phyloP scores from a whole-genome alignment of 805 yeast species.

The Starmerella floricola region DNA sequence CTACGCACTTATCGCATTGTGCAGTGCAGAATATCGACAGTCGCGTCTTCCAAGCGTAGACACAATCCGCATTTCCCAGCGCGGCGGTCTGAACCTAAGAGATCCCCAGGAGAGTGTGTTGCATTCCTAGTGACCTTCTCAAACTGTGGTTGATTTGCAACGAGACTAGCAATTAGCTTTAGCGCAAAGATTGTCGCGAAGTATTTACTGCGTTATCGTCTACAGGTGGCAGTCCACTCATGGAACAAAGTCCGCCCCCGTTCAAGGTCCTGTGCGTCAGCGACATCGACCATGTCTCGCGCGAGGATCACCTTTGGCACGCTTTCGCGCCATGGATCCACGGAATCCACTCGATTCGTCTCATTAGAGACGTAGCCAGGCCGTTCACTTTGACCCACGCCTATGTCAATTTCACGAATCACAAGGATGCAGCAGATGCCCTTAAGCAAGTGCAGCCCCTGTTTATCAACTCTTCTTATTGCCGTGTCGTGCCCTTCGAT shows the following conservation, averaged over 20 bases:
- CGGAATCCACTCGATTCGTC: slow-evolving; percentile 14
- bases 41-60: too few relatives aligned
- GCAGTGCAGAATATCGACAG: too few relatives aligned
- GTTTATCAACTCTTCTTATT: slow-evolving; percentile 19
- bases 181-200: too few relatives aligned
- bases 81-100: too few relatives aligned
- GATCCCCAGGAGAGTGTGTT: too few relatives aligned
- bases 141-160: too few relatives aligned
- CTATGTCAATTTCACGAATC: slow-evolving; percentile 18
- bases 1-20: too few relatives aligned
- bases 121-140: too few relatives aligned
- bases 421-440: slow-evolving; percentile 17
- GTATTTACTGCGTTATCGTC: too few relatives aligned
- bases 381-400: slow-evolving; percentile 18
- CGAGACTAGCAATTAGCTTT: too few relatives aligned
- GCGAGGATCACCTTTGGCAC: slow-evolving; percentile 19
- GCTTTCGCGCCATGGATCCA: slow-evolving; percentile 18
- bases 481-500: slow-evolving; percentile 18
- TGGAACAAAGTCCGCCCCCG: not conserved
- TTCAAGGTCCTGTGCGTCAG: slow-evolving; percentile 20
- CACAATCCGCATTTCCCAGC: too few relatives aligned
- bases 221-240: too few relatives aligned
- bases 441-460: slow-evolving; percentile 15
- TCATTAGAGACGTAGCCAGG: slow-evolving; percentile 18
- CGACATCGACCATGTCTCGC: slow-evolving; percentile 20